A percentile compares a stretch with the other conserved stretches of the same genome.
Conservation (phyloP, 2,329 filamentous ascomycete genomes). For the Talaromyces atroroseus region DNA sequence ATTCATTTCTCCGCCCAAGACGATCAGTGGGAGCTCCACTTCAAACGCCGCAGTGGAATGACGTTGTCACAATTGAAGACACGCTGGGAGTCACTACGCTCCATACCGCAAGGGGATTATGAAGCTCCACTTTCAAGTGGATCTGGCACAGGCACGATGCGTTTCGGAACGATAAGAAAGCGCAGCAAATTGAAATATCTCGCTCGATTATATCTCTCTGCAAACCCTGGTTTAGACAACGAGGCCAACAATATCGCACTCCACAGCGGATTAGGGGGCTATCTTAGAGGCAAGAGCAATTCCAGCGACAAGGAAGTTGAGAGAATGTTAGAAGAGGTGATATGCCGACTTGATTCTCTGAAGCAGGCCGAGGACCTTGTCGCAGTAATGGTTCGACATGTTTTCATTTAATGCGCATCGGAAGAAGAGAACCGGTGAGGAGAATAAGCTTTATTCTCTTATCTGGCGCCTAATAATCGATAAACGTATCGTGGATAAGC, state of each 20-base stretch:
- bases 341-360: not conserved
- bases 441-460: not conserved
- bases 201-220: not conserved
- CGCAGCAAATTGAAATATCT: not conserved
- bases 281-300: not conserved
- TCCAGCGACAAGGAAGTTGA: not conserved
- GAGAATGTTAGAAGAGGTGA: not conserved
- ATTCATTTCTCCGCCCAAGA: constrained; percentile 18
- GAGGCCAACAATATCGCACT: not conserved
- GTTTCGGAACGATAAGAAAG: not conserved
- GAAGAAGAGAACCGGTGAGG: not conserved
- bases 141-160: not conserved
- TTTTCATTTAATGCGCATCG: not conserved
- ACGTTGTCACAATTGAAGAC: constrained; percentile 14
- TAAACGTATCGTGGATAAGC: not conserved
- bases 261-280: not conserved
- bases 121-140: not conserved
- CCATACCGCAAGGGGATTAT: not conserved
- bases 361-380: not conserved
- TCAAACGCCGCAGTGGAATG: constrained; percentile 13
- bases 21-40: constrained; percentile 16
- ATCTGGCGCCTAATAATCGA: not conserved
- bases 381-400: not conserved
- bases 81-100: constrained; percentile 13
- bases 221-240: not conserved